Conservation (phyloP, 352 stramenopile species). For the Pythium brassicae region DNA sequence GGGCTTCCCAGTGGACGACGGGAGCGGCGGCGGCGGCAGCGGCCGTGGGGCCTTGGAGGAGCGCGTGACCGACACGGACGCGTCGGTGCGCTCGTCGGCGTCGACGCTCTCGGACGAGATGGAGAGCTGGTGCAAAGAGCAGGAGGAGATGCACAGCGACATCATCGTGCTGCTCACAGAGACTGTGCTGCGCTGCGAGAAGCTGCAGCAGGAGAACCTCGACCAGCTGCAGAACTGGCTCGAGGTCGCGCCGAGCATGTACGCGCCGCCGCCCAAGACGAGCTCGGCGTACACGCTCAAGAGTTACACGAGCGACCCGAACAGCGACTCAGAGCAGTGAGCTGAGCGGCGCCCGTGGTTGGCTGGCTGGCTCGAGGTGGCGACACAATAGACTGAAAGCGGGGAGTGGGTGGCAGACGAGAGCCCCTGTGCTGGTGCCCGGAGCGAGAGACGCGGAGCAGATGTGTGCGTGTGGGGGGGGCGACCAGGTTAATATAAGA, state of each 20-base stretch:
- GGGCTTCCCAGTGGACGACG: not conserved
- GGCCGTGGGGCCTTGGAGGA: constrained; percentile 19
- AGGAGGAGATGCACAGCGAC: constrained; percentile 84
- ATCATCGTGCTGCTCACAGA: constrained; percentile 80
- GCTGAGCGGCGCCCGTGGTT: not conserved
- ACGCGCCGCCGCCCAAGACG: constrained; percentile 15
- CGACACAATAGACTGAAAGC: constrained; percentile 3
- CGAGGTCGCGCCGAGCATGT: constrained; percentile 47
- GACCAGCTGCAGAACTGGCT: constrained; percentile 84
- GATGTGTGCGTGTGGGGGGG: not conserved
- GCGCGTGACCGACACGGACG: constrained; percentile 32
- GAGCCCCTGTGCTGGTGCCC: too few species aligned
- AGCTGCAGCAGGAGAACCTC: constrained; percentile 75
- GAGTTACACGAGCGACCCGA: constrained; percentile 4
- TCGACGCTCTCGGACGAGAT: constrained; percentile 76
- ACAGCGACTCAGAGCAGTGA: constrained; percentile 10
- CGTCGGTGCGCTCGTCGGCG: constrained; percentile 44
- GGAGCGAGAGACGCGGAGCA: not conserved
- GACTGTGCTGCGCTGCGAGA: constrained; percentile 77
- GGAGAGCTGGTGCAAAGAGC: constrained; percentile 70
- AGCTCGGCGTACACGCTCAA: constrained; percentile 3
- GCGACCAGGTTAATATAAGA: constrained; percentile 1
- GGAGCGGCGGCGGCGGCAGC: too few species aligned
- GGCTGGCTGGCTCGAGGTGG: not conserved
- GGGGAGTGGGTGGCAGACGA: not conserved